Evolutionary conservation across 1,284 basidiomycete genomes (phyloP).

Genomic region (Puccinia hordei): DNA sequence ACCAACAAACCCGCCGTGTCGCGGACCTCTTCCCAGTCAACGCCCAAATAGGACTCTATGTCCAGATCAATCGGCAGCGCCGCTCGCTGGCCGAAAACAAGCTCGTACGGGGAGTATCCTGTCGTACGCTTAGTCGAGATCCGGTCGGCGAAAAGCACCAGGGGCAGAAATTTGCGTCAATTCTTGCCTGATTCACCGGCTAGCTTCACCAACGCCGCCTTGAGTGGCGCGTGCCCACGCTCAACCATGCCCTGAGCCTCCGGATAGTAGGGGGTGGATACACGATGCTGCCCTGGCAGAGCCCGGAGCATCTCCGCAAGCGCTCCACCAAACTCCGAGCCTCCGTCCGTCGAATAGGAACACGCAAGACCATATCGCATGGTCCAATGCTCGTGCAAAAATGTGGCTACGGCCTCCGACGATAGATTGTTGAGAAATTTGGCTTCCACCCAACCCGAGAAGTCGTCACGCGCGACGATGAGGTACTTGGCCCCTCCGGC

Average conservation of each 20-base stretch:
- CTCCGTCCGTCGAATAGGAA: background rate
- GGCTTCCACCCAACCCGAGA: slow-evolving; percentile 46
- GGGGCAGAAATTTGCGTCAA: background rate
- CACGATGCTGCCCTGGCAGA: background rate
- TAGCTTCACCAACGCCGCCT: slow-evolving; percentile 19
- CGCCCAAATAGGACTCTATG: background rate
- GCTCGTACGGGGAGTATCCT: slow-evolving; percentile 14
- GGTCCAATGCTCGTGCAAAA: slow-evolving; percentile 1
- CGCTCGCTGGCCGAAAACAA: background rate
- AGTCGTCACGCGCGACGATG: slow-evolving; percentile 43
- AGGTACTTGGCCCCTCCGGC: slow-evolving; percentile 28
- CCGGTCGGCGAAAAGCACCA: too few relatives aligned
- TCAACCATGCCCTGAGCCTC: slow-evolving; percentile 36
- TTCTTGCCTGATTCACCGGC: background rate
- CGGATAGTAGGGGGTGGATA: slow-evolving; percentile 7
- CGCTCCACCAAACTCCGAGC: slow-evolving; percentile 10
- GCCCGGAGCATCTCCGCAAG: background rate
- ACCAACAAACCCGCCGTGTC: background rate
- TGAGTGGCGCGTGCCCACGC: background rate
- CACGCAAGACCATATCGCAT: slow-evolving; percentile 9
- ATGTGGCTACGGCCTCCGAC: slow-evolving; percentile 7
- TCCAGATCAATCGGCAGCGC: slow-evolving; percentile 6
- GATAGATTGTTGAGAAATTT: slow-evolving; percentile 4
- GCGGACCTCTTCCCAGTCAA: background rate
- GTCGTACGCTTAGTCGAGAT: slow-evolving; percentile 15